phyloP scores from a whole-genome alignment of 1,139 yeast genomes.

The Candida tunisiensis region DNA sequence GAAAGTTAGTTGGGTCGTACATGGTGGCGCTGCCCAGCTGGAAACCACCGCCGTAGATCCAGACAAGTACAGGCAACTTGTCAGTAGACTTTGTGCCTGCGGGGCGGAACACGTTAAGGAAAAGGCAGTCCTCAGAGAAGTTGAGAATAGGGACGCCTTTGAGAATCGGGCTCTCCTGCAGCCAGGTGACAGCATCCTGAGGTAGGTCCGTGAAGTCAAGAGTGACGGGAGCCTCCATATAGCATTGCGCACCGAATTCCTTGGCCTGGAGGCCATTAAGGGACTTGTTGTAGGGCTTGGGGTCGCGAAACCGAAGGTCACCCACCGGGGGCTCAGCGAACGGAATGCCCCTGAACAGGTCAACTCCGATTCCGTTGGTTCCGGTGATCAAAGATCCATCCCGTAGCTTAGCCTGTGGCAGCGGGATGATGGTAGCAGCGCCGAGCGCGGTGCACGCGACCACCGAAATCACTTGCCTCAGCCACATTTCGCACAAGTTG shows the following conservation, averaged over 20 bases:
- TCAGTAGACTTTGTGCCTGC: conserved; percentile 1
- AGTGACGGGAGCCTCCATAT: background rate
- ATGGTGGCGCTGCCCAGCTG: conserved; percentile 12
- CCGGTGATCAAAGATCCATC: conserved; percentile 1
- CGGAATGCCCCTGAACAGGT: conserved; percentile 11
- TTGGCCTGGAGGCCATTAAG: conserved; percentile 1
- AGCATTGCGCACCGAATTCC: background rate
- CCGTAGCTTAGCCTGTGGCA: background rate
- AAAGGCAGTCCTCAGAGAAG: conserved; percentile 12
- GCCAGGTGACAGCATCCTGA: background rate
- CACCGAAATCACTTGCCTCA: too few species aligned
- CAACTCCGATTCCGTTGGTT: conserved; percentile 2
- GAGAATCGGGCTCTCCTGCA: background rate
- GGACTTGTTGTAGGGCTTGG: conserved; percentile 6
- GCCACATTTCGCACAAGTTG: too few species aligned
- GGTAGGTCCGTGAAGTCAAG: background rate
- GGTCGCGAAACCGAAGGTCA: conserved; percentile 9
- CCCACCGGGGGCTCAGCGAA: conserved; percentile 13
- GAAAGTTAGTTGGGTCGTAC: conserved; percentile 12
- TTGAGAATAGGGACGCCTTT: background rate
- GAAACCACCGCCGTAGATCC: conserved; percentile 26
- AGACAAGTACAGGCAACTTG: conserved; percentile 15
- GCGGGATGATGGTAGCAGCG: too few species aligned
- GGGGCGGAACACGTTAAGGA: conserved; percentile 13
- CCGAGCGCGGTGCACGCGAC: too few species aligned